Percentiles rank a stretch among this genome's conserved stretches.
Conservation (phyloP, 495 filamentous ascomycete species). For the Penicillium silybi region DNA sequence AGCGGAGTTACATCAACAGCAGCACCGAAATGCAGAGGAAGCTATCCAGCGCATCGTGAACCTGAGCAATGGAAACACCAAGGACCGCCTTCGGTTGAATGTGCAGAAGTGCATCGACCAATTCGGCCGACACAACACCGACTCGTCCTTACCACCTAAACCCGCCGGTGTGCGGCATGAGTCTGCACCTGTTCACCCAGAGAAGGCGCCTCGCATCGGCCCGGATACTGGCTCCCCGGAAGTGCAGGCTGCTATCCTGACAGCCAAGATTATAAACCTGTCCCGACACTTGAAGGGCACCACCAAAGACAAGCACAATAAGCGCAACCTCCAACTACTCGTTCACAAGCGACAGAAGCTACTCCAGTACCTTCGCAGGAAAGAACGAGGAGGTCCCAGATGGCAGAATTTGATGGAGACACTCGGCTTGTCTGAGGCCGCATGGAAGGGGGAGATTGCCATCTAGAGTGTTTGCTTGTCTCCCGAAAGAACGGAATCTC, state of each 20-base stretch:
- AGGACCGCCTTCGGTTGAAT: slow-evolving; percentile 75
- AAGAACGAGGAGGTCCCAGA: slow-evolving; percentile 84
- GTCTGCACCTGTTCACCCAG: slow-evolving; percentile 22
- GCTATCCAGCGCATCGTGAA: slow-evolving; percentile 74
- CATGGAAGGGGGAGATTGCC: slow-evolving; percentile 82
- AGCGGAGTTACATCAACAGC: slow-evolving; percentile 23
- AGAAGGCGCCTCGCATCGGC: slow-evolving; percentile 67
- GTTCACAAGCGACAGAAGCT: slow-evolving; percentile 89
- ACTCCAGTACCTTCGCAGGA: slow-evolving; percentile 75
- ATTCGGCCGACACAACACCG: slow-evolving; percentile 92
- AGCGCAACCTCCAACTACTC: slow-evolving; percentile 78
- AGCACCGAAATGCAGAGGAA: slow-evolving; percentile 39
- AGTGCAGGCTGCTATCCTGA: slow-evolving; percentile 96
- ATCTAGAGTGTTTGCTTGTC: slow-evolving; percentile 43
- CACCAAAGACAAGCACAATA: slow-evolving; percentile 84
- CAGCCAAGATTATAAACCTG: slow-evolving; percentile 83
- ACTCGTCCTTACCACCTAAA: slow-evolving; percentile 58
- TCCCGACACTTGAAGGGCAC: slow-evolving; percentile 53
- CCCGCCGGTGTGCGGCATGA: slow-evolving; percentile 30
- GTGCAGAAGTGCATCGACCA: slow-evolving; percentile 76
- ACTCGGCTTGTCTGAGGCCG: slow-evolving; percentile 79
- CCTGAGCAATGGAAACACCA: slow-evolving; percentile 67
- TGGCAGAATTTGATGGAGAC: slow-evolving; percentile 80
- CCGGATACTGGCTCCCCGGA: slow-evolving; percentile 90
- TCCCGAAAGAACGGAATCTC: not conserved